Percentiles rank a stretch among this genome's conserved stretches.
Conservation (phyloP, 352 stramenopile genomes). For the Phytophthora multivora region DNA sequence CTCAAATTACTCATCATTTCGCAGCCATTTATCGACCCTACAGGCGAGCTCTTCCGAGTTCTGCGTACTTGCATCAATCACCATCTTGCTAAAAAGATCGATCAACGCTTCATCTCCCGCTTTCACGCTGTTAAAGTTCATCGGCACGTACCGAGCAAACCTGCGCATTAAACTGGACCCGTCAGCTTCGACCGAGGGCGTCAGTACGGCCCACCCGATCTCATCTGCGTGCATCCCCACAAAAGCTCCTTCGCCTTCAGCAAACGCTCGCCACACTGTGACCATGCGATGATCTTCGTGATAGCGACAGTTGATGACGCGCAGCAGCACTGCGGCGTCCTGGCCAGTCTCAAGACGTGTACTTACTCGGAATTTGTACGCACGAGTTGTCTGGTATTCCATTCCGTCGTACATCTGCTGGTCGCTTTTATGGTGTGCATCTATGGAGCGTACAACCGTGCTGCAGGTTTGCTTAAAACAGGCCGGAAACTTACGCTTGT, state of each 20-base stretch:
- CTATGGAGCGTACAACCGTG: background rate
- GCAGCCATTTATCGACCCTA: too few species aligned
- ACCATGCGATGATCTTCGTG: slow-evolving; percentile 5
- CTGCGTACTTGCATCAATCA: background rate
- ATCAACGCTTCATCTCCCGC: background rate
- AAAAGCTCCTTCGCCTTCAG: slow-evolving; percentile 19
- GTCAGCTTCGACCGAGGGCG: background rate
- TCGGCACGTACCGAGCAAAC: background rate
- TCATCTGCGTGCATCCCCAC: slow-evolving; percentile 19
- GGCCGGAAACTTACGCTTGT: slow-evolving; percentile 5
- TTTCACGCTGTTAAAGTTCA: background rate
- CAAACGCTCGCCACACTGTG: slow-evolving; percentile 3
- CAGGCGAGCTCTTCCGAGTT: background rate
- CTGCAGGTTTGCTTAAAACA: background rate
- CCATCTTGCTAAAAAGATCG: background rate
- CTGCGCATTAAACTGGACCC: background rate
- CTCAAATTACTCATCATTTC: too few species aligned
- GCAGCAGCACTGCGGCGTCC: slow-evolving; percentile 12
- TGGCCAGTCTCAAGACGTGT: background rate
- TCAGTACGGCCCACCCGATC: slow-evolving; percentile 3
- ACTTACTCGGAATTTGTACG: slow-evolving; percentile 17
- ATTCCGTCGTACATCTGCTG: slow-evolving; percentile 5
- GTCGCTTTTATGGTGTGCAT: slow-evolving; percentile 1
- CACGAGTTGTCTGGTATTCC: slow-evolving; percentile 5
- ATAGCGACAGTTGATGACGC: slow-evolving; percentile 6